Percentiles rank a stretch among this genome's conserved stretches.
Conservation (phyloP, 2,329 filamentous ascomycete genomes). For the Arachnopeziza araneosa region DNA sequence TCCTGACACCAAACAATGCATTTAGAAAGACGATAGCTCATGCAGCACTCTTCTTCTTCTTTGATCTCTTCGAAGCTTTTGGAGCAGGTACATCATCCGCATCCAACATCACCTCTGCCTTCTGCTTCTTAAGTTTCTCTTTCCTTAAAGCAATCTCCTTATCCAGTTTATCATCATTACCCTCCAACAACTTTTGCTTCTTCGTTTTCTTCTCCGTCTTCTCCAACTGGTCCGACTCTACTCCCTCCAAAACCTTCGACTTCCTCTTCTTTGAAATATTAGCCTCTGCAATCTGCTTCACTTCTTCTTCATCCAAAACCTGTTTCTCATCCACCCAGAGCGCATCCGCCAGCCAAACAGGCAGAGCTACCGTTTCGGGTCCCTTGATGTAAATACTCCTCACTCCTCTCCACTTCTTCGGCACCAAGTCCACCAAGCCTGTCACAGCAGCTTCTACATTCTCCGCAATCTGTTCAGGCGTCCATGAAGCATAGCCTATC, state of each 20-base stretch:
- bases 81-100: slow-evolving; percentile 24
- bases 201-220: slow-evolving; percentile 34
- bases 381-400: slow-evolving; percentile 86
- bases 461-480: slow-evolving; percentile 67
- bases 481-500: slow-evolving; percentile 71
- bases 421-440: slow-evolving; percentile 68
- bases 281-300: slow-evolving; percentile 34
- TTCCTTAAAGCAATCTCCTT: slow-evolving; percentile 32
- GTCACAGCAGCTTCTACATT: slow-evolving; percentile 72
- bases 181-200: slow-evolving; percentile 24
- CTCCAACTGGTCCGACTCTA: slow-evolving; percentile 27
- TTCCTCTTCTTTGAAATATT: slow-evolving; percentile 58
- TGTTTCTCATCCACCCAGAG: slow-evolving; percentile 78
- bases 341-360: slow-evolving; percentile 92
- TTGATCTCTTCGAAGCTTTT: slow-evolving; percentile 22
- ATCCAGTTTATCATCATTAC: slow-evolving; percentile 32
- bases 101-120: slow-evolving; percentile 28
- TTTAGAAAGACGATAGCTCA: background rate
- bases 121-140: slow-evolving; percentile 33
- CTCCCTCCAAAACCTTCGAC: slow-evolving; percentile 23
- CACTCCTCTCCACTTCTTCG: slow-evolving; percentile 83
- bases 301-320: slow-evolving; percentile 51
- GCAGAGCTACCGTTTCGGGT: slow-evolving; percentile 78
- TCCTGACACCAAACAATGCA: background rate
- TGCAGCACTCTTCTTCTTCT: slow-evolving; percentile 22